Evolutionary conservation across 495 filamentous ascomycete genomes (phyloP).

Genomic region (Bacidia rubella): DNA sequence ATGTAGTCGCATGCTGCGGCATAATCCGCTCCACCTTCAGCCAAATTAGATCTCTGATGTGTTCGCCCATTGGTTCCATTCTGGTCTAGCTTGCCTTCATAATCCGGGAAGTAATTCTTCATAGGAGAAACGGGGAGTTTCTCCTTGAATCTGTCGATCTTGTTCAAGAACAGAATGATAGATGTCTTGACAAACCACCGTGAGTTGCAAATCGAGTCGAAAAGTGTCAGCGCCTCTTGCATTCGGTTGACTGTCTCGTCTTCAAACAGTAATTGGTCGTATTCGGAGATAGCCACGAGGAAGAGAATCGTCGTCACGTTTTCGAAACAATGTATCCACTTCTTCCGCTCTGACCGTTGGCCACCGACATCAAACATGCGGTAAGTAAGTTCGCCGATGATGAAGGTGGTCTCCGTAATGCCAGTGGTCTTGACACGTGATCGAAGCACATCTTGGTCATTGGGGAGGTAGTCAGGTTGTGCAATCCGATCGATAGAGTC

Average conservation of each 20-base stretch:
- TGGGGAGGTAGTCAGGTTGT: slow-evolving; percentile 85
- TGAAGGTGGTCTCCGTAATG: slow-evolving; percentile 98
- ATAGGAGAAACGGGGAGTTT: slow-evolving; percentile 98
- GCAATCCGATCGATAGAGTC: slow-evolving; percentile 89
- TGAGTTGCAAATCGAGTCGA: slow-evolving; percentile 99
- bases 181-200: slow-evolving; percentile 99
- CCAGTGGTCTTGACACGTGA: slow-evolving; percentile 98
- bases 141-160: slow-evolving; percentile 99
- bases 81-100: slow-evolving; percentile 44
- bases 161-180: slow-evolving; percentile 99
- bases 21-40: slow-evolving; percentile 69
- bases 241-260: slow-evolving; percentile 85
- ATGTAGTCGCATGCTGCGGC: slow-evolving; percentile 92
- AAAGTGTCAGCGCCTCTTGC: slow-evolving; percentile 95
- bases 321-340: slow-evolving; percentile 99
- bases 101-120: slow-evolving; percentile 99
- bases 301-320: slow-evolving; percentile 98
- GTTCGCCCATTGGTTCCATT: slow-evolving; percentile 34
- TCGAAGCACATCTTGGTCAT: slow-evolving; percentile 92
- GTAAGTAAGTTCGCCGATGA: slow-evolving; percentile 94
- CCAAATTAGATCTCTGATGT: slow-evolving; percentile 28
- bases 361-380: slow-evolving; percentile 99
- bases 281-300: slow-evolving; percentile 96
- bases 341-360: slow-evolving; percentile 97
- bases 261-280: slow-evolving; percentile 95